phyloP scores from a whole-genome alignment of 2,329 filamentous ascomycete species.

The Claviceps arundinis region DNA sequence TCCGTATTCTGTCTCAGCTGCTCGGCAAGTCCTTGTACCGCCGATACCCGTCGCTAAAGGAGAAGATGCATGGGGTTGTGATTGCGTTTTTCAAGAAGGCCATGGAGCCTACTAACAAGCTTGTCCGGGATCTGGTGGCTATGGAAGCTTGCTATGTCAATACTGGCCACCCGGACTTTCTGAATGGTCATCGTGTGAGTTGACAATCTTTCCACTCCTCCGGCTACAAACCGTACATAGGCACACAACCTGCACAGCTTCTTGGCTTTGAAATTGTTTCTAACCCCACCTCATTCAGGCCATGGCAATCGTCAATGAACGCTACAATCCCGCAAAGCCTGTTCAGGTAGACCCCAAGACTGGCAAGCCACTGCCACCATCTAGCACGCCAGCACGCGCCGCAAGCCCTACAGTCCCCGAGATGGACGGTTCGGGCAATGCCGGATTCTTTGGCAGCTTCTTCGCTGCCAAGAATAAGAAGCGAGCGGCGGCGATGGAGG shows the following conservation, averaged over 20 bases:
- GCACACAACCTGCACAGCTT: too few species aligned
- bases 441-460: slow-evolving; percentile 95
- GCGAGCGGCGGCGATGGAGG: slow-evolving; percentile 99
- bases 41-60: slow-evolving; percentile 85
- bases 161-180: slow-evolving; percentile 93
- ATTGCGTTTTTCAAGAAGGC: slow-evolving; percentile 95
- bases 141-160: slow-evolving; percentile 99
- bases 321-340: slow-evolving; percentile 67
- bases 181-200: slow-evolving; percentile 79
- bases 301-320: slow-evolving; percentile 96
- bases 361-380: slow-evolving; percentile 71
- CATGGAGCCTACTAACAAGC: slow-evolving; percentile 96
- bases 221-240: too few species aligned
- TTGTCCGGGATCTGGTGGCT: slow-evolving; percentile 79
- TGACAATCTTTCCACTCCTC: not conserved
- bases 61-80: slow-evolving; percentile 89
- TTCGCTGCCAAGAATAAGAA: slow-evolving; percentile 99
- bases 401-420: slow-evolving; percentile 58
- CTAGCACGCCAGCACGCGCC: slow-evolving; percentile 55
- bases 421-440: slow-evolving; percentile 37
- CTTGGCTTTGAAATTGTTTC: too few species aligned
- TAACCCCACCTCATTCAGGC: slow-evolving; percentile 33
- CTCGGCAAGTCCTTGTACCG: slow-evolving; percentile 82
- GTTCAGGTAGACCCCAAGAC: slow-evolving; percentile 97
- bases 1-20: slow-evolving; percentile 84